phyloP scores from a whole-genome alignment of 1,139 yeast genomes.

The Suhomyces yuchorum region DNA sequence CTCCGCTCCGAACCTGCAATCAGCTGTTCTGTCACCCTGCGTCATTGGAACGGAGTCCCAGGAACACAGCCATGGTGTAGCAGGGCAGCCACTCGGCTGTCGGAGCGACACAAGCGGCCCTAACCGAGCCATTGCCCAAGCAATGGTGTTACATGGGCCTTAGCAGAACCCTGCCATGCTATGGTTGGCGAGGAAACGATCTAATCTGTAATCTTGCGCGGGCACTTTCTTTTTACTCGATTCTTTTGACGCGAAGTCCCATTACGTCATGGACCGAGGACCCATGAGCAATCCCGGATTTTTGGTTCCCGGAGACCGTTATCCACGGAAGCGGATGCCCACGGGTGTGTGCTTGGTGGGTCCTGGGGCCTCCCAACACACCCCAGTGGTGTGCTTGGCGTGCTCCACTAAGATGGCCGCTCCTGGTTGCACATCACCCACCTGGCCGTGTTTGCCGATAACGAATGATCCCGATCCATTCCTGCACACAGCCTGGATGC shows the following conservation, averaged over 20 bases:
- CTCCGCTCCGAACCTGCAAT: neutral
- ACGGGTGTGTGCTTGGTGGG: neutral
- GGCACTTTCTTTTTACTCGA: neutral
- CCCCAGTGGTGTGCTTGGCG: neutral
- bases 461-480: neutral
- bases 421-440: neutral
- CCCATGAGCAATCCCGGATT: neutral
- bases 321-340: neutral
- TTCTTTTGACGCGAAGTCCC: constrained; percentile 1
- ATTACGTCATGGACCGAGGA: constrained; percentile 1
- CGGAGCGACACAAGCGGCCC: too few species aligned
- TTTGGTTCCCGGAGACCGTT: neutral
- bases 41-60: neutral
- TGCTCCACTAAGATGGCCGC: neutral
- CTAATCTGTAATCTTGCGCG: neutral
- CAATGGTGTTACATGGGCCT: neutral
- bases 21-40: too few species aligned
- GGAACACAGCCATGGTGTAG: neutral
- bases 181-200: neutral
- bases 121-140: too few species aligned
- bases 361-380: too few species aligned
- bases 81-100: too few species aligned
- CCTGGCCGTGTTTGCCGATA: neutral
- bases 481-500: neutral
- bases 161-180: neutral